Conservation (phyloP, 805 yeast genomes). For the Brettanomyces custersianus region DNA sequence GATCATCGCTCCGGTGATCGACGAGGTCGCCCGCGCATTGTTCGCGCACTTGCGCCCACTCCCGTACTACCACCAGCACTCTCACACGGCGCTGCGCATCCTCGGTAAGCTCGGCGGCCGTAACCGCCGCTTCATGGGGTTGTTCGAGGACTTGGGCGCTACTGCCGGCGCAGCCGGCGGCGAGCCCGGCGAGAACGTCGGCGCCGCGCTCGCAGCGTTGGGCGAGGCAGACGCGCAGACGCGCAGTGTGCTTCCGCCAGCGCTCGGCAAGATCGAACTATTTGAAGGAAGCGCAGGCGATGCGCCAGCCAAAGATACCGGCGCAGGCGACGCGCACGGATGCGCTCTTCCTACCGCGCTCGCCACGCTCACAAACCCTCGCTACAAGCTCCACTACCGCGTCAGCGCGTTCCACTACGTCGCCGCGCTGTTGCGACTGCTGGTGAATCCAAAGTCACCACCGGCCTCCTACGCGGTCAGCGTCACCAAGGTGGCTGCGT, state of each 20-base stretch:
- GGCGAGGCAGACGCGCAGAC: too few species aligned
- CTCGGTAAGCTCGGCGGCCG: slow-evolving; percentile 96
- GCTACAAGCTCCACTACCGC: slow-evolving; percentile 57
- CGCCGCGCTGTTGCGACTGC: slow-evolving; percentile 53
- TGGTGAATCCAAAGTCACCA: slow-evolving; percentile 40
- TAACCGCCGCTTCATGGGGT: slow-evolving; percentile 74
- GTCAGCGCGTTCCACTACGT: slow-evolving; percentile 72
- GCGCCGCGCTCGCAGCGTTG: too few species aligned
- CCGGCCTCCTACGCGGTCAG: slow-evolving; percentile 28
- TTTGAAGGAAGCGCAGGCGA: slow-evolving; percentile 53
- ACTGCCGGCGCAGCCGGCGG: slow-evolving; percentile 54
- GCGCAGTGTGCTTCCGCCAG: too few species aligned
- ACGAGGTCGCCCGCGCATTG: slow-evolving; percentile 86
- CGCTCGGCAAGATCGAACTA: slow-evolving; percentile 66
- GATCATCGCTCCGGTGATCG: slow-evolving; percentile 90
- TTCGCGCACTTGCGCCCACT: slow-evolving; percentile 88
- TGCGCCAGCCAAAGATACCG: slow-evolving; percentile 73
- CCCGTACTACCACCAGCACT: slow-evolving; percentile 90
- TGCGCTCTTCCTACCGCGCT: slow-evolving; percentile 79
- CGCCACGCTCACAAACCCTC: slow-evolving; percentile 59
- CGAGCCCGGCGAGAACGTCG: too few species aligned
- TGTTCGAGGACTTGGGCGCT: slow-evolving; percentile 58
- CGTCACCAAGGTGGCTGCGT: slow-evolving; percentile 41
- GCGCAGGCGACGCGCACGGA: slow-evolving; percentile 67
- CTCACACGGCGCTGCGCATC: slow-evolving; percentile 89